Evolutionary conservation across 2,329 filamentous ascomycete species (phyloP), one percentile per base, ranked within the genome.

Genomic region (Venturia nashicola): DNA sequence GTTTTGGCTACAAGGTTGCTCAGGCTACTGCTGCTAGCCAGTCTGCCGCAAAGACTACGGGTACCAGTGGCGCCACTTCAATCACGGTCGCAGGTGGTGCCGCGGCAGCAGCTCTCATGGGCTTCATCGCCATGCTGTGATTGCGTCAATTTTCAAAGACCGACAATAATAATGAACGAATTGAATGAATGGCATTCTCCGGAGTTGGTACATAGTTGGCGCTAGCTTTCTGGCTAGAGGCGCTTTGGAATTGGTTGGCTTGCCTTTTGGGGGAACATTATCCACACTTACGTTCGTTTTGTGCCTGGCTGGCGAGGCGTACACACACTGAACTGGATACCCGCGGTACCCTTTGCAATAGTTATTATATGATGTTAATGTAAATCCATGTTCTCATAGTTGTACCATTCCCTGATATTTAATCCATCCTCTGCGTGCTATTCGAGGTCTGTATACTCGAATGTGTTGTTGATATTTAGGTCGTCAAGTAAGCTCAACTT

Each of bases 1-100:
- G 64, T 43, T 66, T 48, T 61, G 65, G 65, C 4, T 59, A 65
- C 34, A 36, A 61, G 48, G 60, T 66, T 39, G 65, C 64, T 4
- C 54, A 65, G 36, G 65, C 61, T 5, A 44, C 61, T 20, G 11
- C 32, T 16, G 20, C 59, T 12, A 27, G 57, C 34, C n/a, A 20
- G 7, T 44, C 39, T 14, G 20, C 57, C n/a, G 27, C 44, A 14
- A 11, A 1, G 12, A 42, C 12, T 6, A 39, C 42, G 18, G 59
- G 59, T 20, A 23, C 39, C 36, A 48, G 42, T 57, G 51, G 34
- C 27, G 27, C 27, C 5, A 44, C 46, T 20, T 42, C 51, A 11
- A 48, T 34, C 34, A 51, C 46, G 5, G 32, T 61, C 40, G 62
- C 54, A 40, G 62, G 62, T 36, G 62, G 54, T 61, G 62, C 57